Percentiles rank a stretch among this genome's conserved stretches.
Evolutionary conservation across 179 eudicot species (phyloP).

Genomic region (Amaranthus tricolor): DNA sequence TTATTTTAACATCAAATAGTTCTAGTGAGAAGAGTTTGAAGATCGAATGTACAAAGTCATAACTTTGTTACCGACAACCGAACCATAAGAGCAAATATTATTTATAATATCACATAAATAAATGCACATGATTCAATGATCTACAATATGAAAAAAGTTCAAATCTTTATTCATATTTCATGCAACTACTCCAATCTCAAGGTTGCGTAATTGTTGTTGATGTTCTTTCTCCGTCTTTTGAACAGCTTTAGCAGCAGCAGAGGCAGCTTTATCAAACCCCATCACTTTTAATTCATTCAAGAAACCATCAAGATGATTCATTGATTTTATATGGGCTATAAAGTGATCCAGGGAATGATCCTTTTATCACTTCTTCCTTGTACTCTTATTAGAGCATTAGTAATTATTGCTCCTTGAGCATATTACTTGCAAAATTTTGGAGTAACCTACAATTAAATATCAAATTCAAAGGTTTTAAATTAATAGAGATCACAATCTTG

Average conservation of each 20-base stretch:
- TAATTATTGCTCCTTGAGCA: constrained; percentile 70
- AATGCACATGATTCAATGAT: too few species aligned
- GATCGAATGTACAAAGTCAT: too few species aligned
- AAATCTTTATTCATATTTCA: too few species aligned
- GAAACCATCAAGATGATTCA: constrained; percentile 46
- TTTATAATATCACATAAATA: too few species aligned
- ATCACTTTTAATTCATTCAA: constrained; percentile 49
- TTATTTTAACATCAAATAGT: too few species aligned
- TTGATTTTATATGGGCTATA: constrained; percentile 83
- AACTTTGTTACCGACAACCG: too few species aligned
- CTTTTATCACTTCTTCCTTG: constrained; percentile 80
- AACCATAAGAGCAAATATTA: too few species aligned
- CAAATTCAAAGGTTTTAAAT: background rate
- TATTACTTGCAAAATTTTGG: constrained; percentile 96
- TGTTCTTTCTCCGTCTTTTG: constrained; percentile 43
- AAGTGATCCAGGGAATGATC: constrained; percentile 65
- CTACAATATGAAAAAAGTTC: too few species aligned
- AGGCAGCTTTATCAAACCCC: constrained; percentile 73
- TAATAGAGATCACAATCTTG: background rate
- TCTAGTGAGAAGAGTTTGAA: too few species aligned
- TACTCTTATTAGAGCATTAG: constrained; percentile 74
- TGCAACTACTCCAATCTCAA: too few species aligned
- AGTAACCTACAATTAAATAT: constrained; percentile 57
- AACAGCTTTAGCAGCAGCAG: constrained; percentile 80
- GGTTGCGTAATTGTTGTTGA: constrained; percentile 4